Evolutionary conservation across 345 rosid species (phyloP).

Genomic region (Anastatica hierochuntica): DNA sequence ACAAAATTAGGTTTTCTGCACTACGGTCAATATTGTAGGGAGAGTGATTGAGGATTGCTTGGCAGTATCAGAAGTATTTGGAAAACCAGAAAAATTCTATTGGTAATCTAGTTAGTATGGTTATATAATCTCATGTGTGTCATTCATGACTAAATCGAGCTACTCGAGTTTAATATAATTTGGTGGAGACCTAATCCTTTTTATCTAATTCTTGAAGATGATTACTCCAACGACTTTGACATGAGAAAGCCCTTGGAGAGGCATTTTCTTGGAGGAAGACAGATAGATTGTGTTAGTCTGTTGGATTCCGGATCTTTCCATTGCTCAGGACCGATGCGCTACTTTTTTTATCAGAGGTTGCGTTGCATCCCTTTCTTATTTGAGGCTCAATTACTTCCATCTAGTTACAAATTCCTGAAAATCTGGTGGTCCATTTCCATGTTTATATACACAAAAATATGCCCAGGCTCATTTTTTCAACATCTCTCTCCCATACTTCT

Average conservation of each 20-base stretch:
- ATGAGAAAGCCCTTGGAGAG: constrained; percentile 87
- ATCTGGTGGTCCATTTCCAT: neutral
- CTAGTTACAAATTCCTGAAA: neutral
- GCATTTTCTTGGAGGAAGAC: constrained; percentile 46
- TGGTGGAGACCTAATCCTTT: constrained; percentile 1
- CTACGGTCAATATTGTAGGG: constrained; percentile 34
- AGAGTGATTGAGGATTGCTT: constrained; percentile 72
- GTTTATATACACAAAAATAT: neutral
- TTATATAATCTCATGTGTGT: neutral
- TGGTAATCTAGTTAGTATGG: constrained; percentile 11
- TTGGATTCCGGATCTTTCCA: constrained; percentile 43
- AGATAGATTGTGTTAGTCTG: constrained; percentile 64
- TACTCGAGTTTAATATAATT: neutral
- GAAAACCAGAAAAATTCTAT: constrained; percentile 40
- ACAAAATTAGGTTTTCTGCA: constrained; percentile 1
- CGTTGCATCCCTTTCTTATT: constrained; percentile 9
- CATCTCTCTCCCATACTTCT: too few species aligned
- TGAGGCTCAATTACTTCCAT: constrained; percentile 1
- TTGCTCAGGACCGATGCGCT: constrained; percentile 46
- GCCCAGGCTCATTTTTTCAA: too few species aligned
- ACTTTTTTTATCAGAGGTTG: constrained; percentile 63
- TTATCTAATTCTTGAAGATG: constrained; percentile 34
- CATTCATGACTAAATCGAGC: neutral
- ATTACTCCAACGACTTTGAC: constrained; percentile 75
- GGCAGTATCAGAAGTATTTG: constrained; percentile 85